Conservation (phyloP, 192 early-diverging fungal species). For the Entomortierella lignicola region DNA sequence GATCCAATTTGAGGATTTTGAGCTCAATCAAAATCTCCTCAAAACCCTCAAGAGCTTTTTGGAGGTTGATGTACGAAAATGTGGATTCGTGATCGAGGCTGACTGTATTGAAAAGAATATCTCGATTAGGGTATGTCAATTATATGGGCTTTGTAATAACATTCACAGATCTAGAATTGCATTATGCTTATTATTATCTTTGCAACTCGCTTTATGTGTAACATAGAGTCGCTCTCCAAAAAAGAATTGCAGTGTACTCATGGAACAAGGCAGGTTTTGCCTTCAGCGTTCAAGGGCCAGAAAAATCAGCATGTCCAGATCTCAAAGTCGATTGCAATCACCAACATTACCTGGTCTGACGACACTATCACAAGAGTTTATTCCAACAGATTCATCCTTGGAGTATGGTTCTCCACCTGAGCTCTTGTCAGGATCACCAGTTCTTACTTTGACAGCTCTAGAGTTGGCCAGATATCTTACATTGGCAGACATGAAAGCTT, state of each 20-base stretch:
- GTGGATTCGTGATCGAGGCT: slow-evolving; percentile 60
- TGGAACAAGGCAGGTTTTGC: slow-evolving; percentile 50
- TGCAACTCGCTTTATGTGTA: not conserved
- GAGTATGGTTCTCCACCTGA: slow-evolving; percentile 35
- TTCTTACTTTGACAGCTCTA: slow-evolving; percentile 55
- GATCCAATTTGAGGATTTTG: slow-evolving; percentile 72
- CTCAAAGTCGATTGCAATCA: not conserved
- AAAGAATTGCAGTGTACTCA: slow-evolving; percentile 51
- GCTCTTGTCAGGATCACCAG: slow-evolving; percentile 28
- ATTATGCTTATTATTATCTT: not conserved
- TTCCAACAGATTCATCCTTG: not conserved
- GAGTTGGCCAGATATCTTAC: slow-evolving; percentile 66
- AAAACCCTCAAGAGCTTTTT: slow-evolving; percentile 64
- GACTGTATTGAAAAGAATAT: slow-evolving; percentile 49
- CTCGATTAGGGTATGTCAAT: slow-evolving; percentile 18
- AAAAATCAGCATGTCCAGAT: slow-evolving; percentile 28
- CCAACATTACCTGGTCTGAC: not conserved
- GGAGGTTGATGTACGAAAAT: slow-evolving; percentile 44
- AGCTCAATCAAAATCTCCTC: slow-evolving; percentile 47
- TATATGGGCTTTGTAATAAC: not conserved
- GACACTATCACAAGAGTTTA: not conserved
- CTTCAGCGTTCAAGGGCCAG: slow-evolving; percentile 41
- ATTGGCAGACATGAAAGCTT: slow-evolving; percentile 54
- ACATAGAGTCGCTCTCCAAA: slow-evolving; percentile 33
- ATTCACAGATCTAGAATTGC: not conserved